Conservation (phyloP, 148 eudicot species). For the Vaccinium vitisidaea region DNA sequence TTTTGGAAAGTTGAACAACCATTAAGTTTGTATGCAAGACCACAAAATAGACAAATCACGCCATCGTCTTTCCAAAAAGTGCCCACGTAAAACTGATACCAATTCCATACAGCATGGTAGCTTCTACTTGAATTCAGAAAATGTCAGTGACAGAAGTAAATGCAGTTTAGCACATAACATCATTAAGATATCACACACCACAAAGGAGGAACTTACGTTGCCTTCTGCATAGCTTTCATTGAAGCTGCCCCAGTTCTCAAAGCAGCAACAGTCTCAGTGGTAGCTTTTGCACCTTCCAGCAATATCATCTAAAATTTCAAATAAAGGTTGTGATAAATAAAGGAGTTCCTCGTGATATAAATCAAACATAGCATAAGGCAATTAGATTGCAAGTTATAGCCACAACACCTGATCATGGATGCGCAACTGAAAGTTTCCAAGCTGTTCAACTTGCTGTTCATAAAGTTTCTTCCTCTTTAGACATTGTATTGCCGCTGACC, state of each 20-base stretch:
- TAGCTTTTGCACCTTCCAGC: slow-evolving; percentile 94
- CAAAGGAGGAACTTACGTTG: slow-evolving; percentile 57
- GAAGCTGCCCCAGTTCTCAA: slow-evolving; percentile 91
- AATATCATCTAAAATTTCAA: slow-evolving; percentile 65
- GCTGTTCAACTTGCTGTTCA: slow-evolving; percentile 82
- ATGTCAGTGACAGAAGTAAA: background rate
- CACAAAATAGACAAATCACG: background rate
- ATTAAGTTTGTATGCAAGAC: background rate
- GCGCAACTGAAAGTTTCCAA: slow-evolving; percentile 83
- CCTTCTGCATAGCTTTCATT: slow-evolving; percentile 95
- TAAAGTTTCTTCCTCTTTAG: slow-evolving; percentile 78
- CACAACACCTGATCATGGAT: slow-evolving; percentile 77
- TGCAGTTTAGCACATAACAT: background rate
- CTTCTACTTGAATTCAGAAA: background rate
- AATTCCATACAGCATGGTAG: background rate
- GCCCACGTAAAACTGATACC: background rate
- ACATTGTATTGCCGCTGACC: slow-evolving; percentile 79
- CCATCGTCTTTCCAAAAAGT: background rate
- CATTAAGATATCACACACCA: background rate
- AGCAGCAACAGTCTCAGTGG: slow-evolving; percentile 90
- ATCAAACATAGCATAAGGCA: background rate
- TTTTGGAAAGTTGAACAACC: background rate
- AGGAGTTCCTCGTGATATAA: background rate
- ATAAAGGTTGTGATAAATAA: background rate
- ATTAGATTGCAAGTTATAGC: background rate